Evolutionary conservation across 1,139 yeast species (phyloP), one percentile per base, ranked within the genome.

Genomic region (Kodamaea suecica): DNA sequence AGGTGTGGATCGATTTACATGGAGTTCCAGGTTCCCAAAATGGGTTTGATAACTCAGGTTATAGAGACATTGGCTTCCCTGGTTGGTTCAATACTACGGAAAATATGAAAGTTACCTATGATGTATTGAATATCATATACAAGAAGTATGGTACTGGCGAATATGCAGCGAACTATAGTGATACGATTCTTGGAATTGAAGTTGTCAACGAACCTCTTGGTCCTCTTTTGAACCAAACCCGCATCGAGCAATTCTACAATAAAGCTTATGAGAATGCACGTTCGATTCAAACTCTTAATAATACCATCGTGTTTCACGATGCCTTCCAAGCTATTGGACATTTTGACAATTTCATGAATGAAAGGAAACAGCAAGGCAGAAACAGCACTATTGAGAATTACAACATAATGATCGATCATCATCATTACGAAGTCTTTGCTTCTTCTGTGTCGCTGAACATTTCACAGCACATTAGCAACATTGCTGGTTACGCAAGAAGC

Each of bases 1-100:
- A 73, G 42, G 78, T 76, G 8, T 73, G 80, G 84, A 61, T 80
- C 35, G 84, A 79, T 51, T 57, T 79, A 36, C 85, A 80, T 48
- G 84, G 84, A 17, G 76, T 70, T 6, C 84, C 84, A 3, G 83
- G 83, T 1, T 74, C 83, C 2, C 85, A 79, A 48, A 79, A 80
- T 52, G 85, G 85, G n/a, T 79, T 79, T 52, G 85, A 80, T 47
- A 79, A 79, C 52, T 76, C 83, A 3, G 86, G 86, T 1, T 55
- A 60, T 33, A 63, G 84, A 48, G 71, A 70, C 39, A 57, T 60
- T 14, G 61, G 63, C 13, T 53, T 57, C 31, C 66, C 77, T 7
- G 68, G 68, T 4, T 80, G 84, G 84, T 71, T 73, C 49, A 54
- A 64, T 17, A 48, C 57, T 10, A 59, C 65, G 1, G 63, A 59